These are phyloP conservation scores for Rosa multiflora DNA, from an alignment of 306 rosid genomes.

Conservation along the genomic window DNA sequence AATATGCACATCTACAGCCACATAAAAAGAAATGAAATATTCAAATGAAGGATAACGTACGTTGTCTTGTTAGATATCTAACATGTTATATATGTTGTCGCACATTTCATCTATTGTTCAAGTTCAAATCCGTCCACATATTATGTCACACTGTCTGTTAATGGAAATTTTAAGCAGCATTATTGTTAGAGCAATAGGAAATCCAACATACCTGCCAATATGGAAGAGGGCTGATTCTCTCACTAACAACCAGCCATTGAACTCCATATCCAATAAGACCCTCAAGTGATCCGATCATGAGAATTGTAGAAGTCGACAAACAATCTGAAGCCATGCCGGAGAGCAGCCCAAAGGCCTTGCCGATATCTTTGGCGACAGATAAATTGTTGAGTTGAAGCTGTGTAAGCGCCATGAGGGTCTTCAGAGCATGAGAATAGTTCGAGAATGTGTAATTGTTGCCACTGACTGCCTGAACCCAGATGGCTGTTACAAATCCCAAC, in stretches of 20 bases:
- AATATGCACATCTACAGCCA: conserved; percentile 46
- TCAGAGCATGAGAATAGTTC: conserved; percentile 40
- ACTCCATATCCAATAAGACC: conserved; percentile 46
- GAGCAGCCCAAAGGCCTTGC: conserved; percentile 50
- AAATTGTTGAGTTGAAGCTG: conserved; percentile 50
- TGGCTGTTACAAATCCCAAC: conserved; percentile 48
- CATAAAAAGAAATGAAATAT: neutral
- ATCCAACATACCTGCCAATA: conserved; percentile 41
- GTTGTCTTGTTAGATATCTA: neutral
- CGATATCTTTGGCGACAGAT: conserved; percentile 50
- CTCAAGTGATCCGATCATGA: conserved; percentile 40
- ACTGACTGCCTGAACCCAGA: conserved; percentile 50
- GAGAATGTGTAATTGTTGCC: conserved; percentile 53
- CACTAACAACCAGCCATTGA: conserved; percentile 47
- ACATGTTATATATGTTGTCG: neutral
- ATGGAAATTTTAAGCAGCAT: neutral
- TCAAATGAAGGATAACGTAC: neutral
- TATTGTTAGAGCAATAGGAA: neutral
- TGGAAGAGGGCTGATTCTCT: conserved; percentile 37
- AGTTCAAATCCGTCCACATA: neutral
- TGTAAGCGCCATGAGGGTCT: conserved; percentile 38
- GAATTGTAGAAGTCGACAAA: conserved; percentile 29
- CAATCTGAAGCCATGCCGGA: conserved; percentile 46
- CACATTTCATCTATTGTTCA: neutral
- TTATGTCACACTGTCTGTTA: neutral